Evolutionary conservation across 805 yeast species (phyloP).

Genomic region (Schizosaccharomyces octosporus): DNA sequence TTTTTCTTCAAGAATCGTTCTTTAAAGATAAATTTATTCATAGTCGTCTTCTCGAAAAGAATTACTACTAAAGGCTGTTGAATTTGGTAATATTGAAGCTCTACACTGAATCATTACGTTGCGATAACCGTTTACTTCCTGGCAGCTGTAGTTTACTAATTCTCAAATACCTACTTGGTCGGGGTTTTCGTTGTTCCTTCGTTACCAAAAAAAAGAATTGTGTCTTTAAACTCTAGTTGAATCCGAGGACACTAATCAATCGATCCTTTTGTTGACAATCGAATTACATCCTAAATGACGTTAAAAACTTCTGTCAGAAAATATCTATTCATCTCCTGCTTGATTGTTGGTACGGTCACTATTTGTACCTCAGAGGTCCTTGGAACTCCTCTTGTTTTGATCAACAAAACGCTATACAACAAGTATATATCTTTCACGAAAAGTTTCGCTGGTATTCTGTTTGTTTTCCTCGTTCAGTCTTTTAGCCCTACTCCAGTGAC

Average conservation of each 20-base stretch:
- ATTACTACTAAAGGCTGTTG: too few species aligned
- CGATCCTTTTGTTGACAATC: too few species aligned
- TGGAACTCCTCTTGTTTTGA: conserved; percentile 12
- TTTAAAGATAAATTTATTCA: too few species aligned
- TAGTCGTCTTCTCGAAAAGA: too few species aligned
- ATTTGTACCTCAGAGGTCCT: conserved; percentile 8
- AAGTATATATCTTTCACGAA: conserved; percentile 15
- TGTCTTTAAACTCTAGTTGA: neutral
- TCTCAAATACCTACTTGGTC: too few species aligned
- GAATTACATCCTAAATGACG: neutral
- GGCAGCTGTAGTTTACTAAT: too few species aligned
- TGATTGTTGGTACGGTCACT: neutral
- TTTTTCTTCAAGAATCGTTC: too few species aligned
- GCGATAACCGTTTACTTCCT: too few species aligned
- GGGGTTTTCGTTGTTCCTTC: too few species aligned
- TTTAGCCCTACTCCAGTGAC: conserved; percentile 12
- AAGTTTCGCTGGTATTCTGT: conserved; percentile 13
- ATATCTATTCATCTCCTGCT: neutral
- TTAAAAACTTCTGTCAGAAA: neutral
- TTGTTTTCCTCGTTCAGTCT: conserved; percentile 11
- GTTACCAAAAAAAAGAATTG: neutral
- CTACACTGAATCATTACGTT: too few species aligned
- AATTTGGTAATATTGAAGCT: too few species aligned
- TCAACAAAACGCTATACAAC: conserved; percentile 10
- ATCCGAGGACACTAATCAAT: neutral